Percentiles rank a stretch among this genome's conserved stretches.
Evolutionary conservation across 768 basidiomycete genomes (phyloP).

Genomic region (Amanita polypyramis): DNA sequence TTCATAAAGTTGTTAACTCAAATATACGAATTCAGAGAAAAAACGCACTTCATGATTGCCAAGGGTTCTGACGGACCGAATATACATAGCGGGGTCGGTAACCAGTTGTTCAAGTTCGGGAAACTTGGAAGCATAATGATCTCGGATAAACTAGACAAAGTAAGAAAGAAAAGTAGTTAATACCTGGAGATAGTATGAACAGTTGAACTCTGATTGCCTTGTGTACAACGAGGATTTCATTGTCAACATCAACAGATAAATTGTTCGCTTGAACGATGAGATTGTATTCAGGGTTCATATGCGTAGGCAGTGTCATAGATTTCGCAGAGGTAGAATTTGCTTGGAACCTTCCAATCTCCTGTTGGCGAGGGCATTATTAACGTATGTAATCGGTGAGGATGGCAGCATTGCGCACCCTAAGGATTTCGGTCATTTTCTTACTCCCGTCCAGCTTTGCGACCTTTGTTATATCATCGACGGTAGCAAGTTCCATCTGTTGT

Average conservation of each 20-base stretch:
- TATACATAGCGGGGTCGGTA: conserved; percentile 85
- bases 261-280: conserved; percentile 98
- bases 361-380: neutral
- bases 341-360: conserved; percentile 90
- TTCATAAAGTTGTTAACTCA: conserved; percentile 3
- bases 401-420: conserved; percentile 41
- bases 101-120: conserved; percentile 96
- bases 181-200: conserved; percentile 5
- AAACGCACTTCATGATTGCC: conserved; percentile 66
- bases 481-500: conserved; percentile 84
- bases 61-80: conserved; percentile 79
- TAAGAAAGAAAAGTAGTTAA: conserved; percentile 10
- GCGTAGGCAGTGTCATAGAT: conserved; percentile 68
- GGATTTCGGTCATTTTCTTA: conserved; percentile 78
- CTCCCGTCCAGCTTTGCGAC: conserved; percentile 86
- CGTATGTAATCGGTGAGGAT: neutral
- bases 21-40: conserved; percentile 2
- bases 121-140: conserved; percentile 92
- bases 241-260: conserved; percentile 94
- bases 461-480: conserved; percentile 75
- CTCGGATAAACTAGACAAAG: conserved; percentile 77
- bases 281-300: conserved; percentile 91
- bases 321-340: conserved; percentile 70
- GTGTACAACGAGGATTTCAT: conserved; percentile 94
- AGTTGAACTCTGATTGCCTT: conserved; percentile 42